phyloP scores from a whole-genome alignment of 768 basidiomycete species.

The Lactarius indigo region DNA sequence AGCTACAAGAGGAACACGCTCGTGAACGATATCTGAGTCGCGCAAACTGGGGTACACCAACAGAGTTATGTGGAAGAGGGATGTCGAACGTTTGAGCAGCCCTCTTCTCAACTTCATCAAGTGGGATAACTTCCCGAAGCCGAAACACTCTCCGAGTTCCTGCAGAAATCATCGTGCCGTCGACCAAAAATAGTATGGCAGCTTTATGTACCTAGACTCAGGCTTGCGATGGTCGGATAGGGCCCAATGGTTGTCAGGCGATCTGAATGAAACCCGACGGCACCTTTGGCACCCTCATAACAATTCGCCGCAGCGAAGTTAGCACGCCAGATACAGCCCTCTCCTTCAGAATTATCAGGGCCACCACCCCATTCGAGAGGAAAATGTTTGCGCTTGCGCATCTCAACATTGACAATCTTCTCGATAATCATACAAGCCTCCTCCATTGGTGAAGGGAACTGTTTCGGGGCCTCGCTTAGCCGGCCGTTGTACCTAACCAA shows the following conservation, averaged over 20 bases:
- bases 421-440: conserved; percentile 73
- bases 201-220: conserved; percentile 61
- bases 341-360: conserved; percentile 21
- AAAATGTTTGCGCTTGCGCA: conserved; percentile 57
- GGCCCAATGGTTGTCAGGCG: conserved; percentile 79
- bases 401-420: conserved; percentile 63
- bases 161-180: not conserved
- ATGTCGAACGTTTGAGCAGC: conserved; percentile 72
- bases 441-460: conserved; percentile 70
- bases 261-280: conserved; percentile 81
- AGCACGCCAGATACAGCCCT: conserved; percentile 55
- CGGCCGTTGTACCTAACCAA: conserved; percentile 74
- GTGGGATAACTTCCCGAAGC: conserved; percentile 72
- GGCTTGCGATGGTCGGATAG: conserved; percentile 79
- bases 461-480: conserved; percentile 48
- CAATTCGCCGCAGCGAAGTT: conserved; percentile 86
- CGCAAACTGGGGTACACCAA: conserved; percentile 33
- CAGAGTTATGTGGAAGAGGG: conserved; percentile 75
- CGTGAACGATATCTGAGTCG: conserved; percentile 6
- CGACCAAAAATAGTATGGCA: not conserved
- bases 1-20: conserved; percentile 41
- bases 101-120: conserved; percentile 52
- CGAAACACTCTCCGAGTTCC: conserved; percentile 71
- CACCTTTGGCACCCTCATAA: conserved; percentile 77
- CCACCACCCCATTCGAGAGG: conserved; percentile 61